A percentile compares a stretch with the other conserved stretches of the same genome.
Evolutionary conservation across 2,329 filamentous ascomycete species (phyloP).

Genomic region (Talaromyces amestolkiae): DNA sequence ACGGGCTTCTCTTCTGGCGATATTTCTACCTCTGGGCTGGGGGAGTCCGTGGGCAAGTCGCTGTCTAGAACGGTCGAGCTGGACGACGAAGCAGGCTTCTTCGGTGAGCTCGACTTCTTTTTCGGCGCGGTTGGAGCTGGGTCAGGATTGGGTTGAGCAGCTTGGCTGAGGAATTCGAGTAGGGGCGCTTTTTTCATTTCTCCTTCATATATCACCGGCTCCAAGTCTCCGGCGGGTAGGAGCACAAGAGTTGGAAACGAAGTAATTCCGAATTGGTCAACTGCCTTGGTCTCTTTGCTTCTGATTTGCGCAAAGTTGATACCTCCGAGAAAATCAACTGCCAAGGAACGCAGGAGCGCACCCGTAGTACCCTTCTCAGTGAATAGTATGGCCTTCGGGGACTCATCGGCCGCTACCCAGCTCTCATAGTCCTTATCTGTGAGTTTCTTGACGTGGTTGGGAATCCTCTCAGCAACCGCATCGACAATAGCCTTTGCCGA

Average conservation of each 20-base stretch:
- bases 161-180: conserved; percentile 77
- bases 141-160: conserved; percentile 74
- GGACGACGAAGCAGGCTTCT: conserved; percentile 50
- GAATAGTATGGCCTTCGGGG: conserved; percentile 84
- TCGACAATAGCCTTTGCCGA: conserved; percentile 85
- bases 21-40: conserved; percentile 50
- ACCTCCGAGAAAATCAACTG: conserved; percentile 83
- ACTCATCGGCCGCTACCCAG: conserved; percentile 67
- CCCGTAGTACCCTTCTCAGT: conserved; percentile 89
- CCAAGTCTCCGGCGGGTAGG: conserved; percentile 64
- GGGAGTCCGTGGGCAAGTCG: conserved; percentile 52
- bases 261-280: conserved; percentile 71
- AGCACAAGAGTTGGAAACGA: conserved; percentile 80
- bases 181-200: conserved; percentile 82
- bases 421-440: conserved; percentile 73
- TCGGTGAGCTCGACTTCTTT: conserved; percentile 37
- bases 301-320: conserved; percentile 80
- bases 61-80: conserved; percentile 40
- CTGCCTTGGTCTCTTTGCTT: conserved; percentile 70
- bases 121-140: conserved; percentile 52
- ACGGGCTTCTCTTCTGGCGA: conserved; percentile 36
- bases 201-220: conserved; percentile 72
- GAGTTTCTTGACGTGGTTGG: conserved; percentile 81
- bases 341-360: conserved; percentile 75
- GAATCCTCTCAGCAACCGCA: conserved; percentile 79